Evolutionary conservation across 768 basidiomycete genomes (phyloP).

Genomic region (Panaeolus cyanescens): DNA sequence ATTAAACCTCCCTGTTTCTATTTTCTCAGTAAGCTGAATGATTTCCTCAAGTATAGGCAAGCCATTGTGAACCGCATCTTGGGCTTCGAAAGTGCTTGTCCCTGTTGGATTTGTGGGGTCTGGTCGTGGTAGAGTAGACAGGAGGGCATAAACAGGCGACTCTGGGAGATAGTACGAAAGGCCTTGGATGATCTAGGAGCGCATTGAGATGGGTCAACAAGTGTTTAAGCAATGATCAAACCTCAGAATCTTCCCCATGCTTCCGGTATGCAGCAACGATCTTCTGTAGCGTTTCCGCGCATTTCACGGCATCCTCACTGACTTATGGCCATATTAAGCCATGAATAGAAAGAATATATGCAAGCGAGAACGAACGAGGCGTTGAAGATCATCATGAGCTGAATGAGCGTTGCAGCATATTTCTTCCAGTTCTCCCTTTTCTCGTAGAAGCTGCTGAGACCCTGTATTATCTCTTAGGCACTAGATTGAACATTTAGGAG

Average conservation of each 20-base stretch:
- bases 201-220: slow-evolving; percentile 2
- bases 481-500: slow-evolving; percentile 10
- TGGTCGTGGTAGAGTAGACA: slow-evolving; percentile 71
- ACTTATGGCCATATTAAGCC: not conserved
- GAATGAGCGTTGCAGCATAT: slow-evolving; percentile 52
- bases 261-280: slow-evolving; percentile 62
- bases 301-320: slow-evolving; percentile 77
- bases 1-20: slow-evolving; percentile 58
- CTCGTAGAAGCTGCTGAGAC: slow-evolving; percentile 74
- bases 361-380: slow-evolving; percentile 58
- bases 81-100: slow-evolving; percentile 57
- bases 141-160: slow-evolving; percentile 60
- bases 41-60: slow-evolving; percentile 77
- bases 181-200: slow-evolving; percentile 59
- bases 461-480: slow-evolving; percentile 41
- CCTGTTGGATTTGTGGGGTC: slow-evolving; percentile 74
- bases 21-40: slow-evolving; percentile 57
- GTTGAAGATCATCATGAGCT: slow-evolving; percentile 58
- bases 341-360: not conserved
- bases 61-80: slow-evolving; percentile 66
- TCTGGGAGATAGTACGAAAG: slow-evolving; percentile 75
- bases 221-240: slow-evolving; percentile 24
- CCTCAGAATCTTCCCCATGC: slow-evolving; percentile 63
- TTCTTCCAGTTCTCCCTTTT: slow-evolving; percentile 58
- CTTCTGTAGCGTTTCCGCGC: slow-evolving; percentile 81